phyloP scores from a whole-genome alignment of 805 yeast species.

The Ogataea minuta region DNA sequence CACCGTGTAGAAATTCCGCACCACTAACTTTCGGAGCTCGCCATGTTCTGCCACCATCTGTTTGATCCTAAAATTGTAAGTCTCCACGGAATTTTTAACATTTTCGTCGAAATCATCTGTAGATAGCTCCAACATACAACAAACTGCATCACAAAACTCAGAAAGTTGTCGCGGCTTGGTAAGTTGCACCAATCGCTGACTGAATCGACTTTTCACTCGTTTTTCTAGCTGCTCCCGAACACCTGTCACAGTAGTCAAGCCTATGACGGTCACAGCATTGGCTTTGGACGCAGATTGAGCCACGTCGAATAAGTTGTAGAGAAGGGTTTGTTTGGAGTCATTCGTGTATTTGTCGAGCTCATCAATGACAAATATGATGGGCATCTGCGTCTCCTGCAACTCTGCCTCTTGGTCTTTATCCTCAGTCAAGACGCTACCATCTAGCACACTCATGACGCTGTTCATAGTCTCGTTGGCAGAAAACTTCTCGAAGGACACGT shows the following conservation, averaged over 20 bases:
- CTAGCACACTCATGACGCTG: conserved; percentile 53
- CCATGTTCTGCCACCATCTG: conserved; percentile 30
- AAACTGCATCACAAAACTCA: conserved; percentile 50
- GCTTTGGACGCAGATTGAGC: conserved; percentile 49
- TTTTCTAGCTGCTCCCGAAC: conserved; percentile 83
- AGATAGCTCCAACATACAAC: conserved; percentile 15
- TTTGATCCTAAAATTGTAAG: conserved; percentile 37
- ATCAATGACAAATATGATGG: conserved; percentile 78
- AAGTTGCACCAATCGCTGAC: conserved; percentile 69
- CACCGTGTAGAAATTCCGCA: conserved; percentile 53
- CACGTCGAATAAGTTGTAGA: conserved; percentile 85
- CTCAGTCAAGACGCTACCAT: conserved; percentile 31
- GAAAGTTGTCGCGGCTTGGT: conserved; percentile 48
- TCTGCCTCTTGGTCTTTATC: conserved; percentile 8
- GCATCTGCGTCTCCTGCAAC: conserved; percentile 35
- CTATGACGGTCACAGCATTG: conserved; percentile 77
- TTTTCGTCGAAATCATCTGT: conserved; percentile 24
- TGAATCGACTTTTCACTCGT: conserved; percentile 85
- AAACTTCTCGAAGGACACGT: conserved; percentile 16
- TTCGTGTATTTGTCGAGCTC: conserved; percentile 79
- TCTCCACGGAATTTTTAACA: background rate
- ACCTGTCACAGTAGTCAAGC: conserved; percentile 71
- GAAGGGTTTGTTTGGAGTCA: conserved; percentile 72
- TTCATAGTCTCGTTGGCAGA: conserved; percentile 55
- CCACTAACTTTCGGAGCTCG: conserved; percentile 36